phyloP scores from a whole-genome alignment of 2,329 filamentous ascomycete genomes.

The Teratosphaeria nubilosa region DNA sequence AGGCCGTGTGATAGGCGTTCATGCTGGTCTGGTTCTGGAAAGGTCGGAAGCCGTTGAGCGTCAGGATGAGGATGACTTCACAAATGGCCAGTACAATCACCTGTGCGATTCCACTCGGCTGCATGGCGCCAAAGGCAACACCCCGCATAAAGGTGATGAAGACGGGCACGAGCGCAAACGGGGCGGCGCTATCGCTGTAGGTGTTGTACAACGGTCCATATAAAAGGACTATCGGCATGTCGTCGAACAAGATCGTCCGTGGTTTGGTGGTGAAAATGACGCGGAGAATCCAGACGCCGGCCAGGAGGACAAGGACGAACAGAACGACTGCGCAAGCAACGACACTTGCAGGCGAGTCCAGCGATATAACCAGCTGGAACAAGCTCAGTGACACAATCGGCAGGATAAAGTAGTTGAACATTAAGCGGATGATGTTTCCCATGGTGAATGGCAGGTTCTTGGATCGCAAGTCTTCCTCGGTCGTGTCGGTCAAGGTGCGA shows the following conservation, averaged over 20 bases:
- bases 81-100: conserved; percentile 86
- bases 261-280: conserved; percentile 73
- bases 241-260: conserved; percentile 82
- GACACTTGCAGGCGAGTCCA: conserved; percentile 56
- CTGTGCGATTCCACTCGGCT: conserved; percentile 86
- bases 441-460: conserved; percentile 79
- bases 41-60: conserved; percentile 78
- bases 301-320: conserved; percentile 60
- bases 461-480: conserved; percentile 76
- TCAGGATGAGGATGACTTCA: conserved; percentile 81
- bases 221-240: conserved; percentile 75
- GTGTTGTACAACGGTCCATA: conserved; percentile 97
- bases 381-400: conserved; percentile 79
- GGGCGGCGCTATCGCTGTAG: conserved; percentile 83
- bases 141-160: conserved; percentile 76
- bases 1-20: conserved; percentile 89
- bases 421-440: conserved; percentile 57
- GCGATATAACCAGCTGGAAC: conserved; percentile 77
- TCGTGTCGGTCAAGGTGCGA: conserved; percentile 57
- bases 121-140: conserved; percentile 83
- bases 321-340: conserved; percentile 68
- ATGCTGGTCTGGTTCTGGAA: conserved; percentile 89
- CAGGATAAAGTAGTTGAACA: conserved; percentile 86
- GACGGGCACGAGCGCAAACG: conserved; percentile 80
- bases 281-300: conserved; percentile 68